Evolutionary conservation across 176 grass and related monocot genomes (phyloP).

Genomic region (Zea mays): Zm-B73-REFERENCE-NAM-5.0 NC_050102.1:181684501-181685000

Average conservation of each 20-base stretch:
- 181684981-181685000: background rate
- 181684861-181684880: conserved; percentile 89
- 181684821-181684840: conserved; percentile 98
- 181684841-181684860: conserved; percentile 97
- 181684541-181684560: background rate
- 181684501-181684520: background rate
- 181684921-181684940: background rate
- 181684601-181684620: conserved; percentile 1
- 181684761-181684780: background rate
- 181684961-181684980: background rate
- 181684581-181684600: background rate
- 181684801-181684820: conserved; percentile 98
- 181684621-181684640: conserved; percentile 14
- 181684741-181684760: background rate
- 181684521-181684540: background rate
- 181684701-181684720: background rate
- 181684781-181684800: conserved; percentile 51
- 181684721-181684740: conserved; percentile 7
- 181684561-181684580: background rate
- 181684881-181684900: conserved; percentile 93
- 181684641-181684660: background rate
- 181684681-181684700: background rate
- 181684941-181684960: background rate
- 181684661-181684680: conserved; percentile 1
- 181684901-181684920: background rate